Evolutionary conservation across 2,329 filamentous ascomycete genomes (phyloP).

Genomic region (Pyrenochaeta sp.): DNA sequence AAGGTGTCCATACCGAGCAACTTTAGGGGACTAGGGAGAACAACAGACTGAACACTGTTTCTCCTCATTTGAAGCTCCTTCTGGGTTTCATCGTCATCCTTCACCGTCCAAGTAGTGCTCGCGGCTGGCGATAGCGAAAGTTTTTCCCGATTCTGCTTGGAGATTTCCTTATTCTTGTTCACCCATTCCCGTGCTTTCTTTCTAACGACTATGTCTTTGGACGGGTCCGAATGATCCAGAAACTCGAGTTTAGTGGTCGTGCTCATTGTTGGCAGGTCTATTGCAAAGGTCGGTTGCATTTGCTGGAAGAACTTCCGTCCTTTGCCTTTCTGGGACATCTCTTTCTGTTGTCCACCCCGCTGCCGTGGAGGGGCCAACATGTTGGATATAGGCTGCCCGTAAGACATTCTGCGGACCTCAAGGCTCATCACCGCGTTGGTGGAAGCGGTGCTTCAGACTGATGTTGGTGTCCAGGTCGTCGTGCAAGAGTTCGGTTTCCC

Average conservation of each 20-base stretch:
- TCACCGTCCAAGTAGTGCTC: not conserved
- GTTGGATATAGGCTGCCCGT: not conserved
- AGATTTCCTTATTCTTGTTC: constrained; percentile 23
- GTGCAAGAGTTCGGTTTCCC: no score
- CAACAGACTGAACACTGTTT: not conserved
- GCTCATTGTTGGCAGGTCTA: constrained; percentile 16
- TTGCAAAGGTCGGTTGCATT: constrained; percentile 30
- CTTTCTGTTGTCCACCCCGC: not conserved
- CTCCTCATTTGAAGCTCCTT: not conserved
- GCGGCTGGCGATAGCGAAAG: constrained; percentile 6
- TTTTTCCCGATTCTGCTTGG: constrained; percentile 6
- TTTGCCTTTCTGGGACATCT: constrained; percentile 13
- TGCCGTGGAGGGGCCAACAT: not conserved
- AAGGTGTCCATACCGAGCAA: constrained; percentile 2
- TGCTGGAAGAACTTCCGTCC: constrained; percentile 30
- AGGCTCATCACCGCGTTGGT: not conserved
- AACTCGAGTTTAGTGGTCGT: constrained; percentile 25
- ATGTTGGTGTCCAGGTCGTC: no score
- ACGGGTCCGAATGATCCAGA: constrained; percentile 31
- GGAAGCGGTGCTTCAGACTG: no score
- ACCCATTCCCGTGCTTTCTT: constrained; percentile 40
- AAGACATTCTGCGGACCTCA: not conserved
- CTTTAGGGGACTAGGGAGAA: constrained; percentile 4
- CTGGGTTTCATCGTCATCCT: constrained; percentile 4
- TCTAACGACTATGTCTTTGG: constrained; percentile 28